Conservation (phyloP, 2,329 filamentous ascomycete species). For the Helotiales sp. region DNA sequence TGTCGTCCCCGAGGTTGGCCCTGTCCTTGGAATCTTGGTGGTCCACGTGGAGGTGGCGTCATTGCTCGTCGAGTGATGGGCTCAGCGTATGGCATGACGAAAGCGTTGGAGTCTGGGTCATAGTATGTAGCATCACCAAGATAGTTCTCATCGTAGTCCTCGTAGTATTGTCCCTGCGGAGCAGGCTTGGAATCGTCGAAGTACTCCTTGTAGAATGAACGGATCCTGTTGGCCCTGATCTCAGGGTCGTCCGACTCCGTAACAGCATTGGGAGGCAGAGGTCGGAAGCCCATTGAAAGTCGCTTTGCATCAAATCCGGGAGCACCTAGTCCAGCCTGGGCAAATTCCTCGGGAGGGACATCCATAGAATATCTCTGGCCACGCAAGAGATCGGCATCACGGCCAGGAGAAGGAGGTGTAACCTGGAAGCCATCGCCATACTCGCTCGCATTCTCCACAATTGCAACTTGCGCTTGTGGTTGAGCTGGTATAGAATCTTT, state of each 20-base stretch:
- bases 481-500: slow-evolving; percentile 42
- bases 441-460: slow-evolving; percentile 56
- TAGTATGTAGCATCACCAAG: slow-evolving; percentile 60
- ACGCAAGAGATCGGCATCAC: slow-evolving; percentile 29
- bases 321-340: slow-evolving; percentile 54
- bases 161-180: slow-evolving; percentile 62
- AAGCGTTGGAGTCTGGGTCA: slow-evolving; percentile 48
- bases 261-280: slow-evolving; percentile 84
- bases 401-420: slow-evolving; percentile 50
- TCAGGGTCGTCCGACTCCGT: slow-evolving; percentile 86
- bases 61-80: slow-evolving; percentile 88
- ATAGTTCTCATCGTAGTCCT: slow-evolving; percentile 76
- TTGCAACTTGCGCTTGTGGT: slow-evolving; percentile 26
- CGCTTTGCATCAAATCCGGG: slow-evolving; percentile 61
- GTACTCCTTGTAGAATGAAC: slow-evolving; percentile 99
- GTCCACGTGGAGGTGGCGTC: slow-evolving; percentile 79
- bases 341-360: slow-evolving; percentile 44
- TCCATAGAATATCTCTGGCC: slow-evolving; percentile 44
- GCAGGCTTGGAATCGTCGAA: slow-evolving; percentile 79
- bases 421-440: slow-evolving; percentile 59
- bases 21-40: slow-evolving; percentile 45
- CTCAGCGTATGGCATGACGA: slow-evolving; percentile 83
- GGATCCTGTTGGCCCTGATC: slow-evolving; percentile 90
- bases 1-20: slow-evolving; percentile 48
- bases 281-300: slow-evolving; percentile 76